Conservation (phyloP, 352 stramenopile species). For the Aphanomyces astaci region DNA sequence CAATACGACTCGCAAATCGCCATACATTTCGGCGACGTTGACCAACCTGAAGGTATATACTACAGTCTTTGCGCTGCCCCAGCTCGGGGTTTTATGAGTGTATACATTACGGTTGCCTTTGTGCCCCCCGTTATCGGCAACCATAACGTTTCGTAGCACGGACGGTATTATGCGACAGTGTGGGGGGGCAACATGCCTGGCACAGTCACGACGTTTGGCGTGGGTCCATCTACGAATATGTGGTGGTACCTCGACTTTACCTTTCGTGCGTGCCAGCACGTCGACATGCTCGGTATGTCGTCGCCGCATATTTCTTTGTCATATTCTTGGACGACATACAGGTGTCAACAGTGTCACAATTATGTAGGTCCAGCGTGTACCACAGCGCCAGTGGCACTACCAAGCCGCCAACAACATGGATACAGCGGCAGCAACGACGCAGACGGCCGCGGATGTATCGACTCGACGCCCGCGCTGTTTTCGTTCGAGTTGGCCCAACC, state of each 20-base stretch:
- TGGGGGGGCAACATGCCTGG: constrained; percentile 17
- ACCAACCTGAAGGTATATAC: constrained; percentile 14
- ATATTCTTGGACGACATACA: too few species aligned
- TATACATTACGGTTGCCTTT: too few species aligned
- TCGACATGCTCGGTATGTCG: background rate
- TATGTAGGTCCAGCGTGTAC: background rate
- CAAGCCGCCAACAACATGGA: background rate
- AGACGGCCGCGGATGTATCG: background rate
- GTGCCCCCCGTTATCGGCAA: background rate
- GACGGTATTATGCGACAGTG: constrained; percentile 10
- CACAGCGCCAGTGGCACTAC: background rate
- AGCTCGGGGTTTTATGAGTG: too few species aligned
- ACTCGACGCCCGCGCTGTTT: background rate
- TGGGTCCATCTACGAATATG: constrained; percentile 11
- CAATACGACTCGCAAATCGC: background rate
- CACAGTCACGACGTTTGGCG: constrained; percentile 13
- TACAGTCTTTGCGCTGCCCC: too few species aligned
- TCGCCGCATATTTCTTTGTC: too few species aligned
- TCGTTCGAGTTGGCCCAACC: constrained; percentile 13
- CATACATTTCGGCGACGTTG: background rate
- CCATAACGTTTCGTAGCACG: background rate
- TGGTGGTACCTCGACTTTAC: constrained; percentile 22
- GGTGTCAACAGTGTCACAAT: too few species aligned
- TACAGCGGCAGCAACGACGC: background rate
- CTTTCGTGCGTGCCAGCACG: background rate